These are phyloP conservation scores for Trypanosoma rangeli DNA, from an alignment of 208 protist genomes.

Conservation along the genomic window DNA sequence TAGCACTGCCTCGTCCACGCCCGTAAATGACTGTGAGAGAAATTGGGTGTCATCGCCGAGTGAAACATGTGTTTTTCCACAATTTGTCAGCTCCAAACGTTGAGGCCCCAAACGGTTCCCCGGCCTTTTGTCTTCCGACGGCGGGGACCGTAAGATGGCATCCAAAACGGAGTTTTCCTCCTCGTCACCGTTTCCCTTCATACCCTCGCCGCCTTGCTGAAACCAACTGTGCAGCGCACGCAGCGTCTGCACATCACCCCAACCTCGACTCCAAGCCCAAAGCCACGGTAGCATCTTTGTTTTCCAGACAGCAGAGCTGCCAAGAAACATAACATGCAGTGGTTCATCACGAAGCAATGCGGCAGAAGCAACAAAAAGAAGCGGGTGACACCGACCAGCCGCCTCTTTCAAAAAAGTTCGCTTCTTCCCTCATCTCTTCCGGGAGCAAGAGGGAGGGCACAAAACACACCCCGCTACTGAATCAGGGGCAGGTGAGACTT, in stretches of 20 bases:
- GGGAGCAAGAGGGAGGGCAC: background rate
- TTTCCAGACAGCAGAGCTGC: conserved; percentile 15
- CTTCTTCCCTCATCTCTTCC: background rate
- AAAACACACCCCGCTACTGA: background rate
- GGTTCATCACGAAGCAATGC: background rate
- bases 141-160: background rate
- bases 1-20: conserved; percentile 7
- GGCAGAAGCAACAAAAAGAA: background rate
- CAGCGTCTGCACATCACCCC: background rate
- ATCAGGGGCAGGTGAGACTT: background rate
- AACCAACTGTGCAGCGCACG: conserved; percentile 10
- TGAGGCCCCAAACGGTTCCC: background rate
- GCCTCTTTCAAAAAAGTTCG: too few species aligned
- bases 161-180: background rate
- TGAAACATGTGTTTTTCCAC: conserved; percentile 13
- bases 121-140: background rate
- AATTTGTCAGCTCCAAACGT: conserved; percentile 2
- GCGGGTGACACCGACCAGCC: background rate
- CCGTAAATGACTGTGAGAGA: conserved; percentile 16
- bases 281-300: conserved; percentile 23
- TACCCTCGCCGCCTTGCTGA: background rate
- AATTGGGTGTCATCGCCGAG: conserved; percentile 4
- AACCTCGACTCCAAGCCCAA: conserved; percentile 14
- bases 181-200: background rate
- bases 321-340: conserved; percentile 17